phyloP scores from a whole-genome alignment of 345 rosid species.

The Theobroma cacao region DNA sequence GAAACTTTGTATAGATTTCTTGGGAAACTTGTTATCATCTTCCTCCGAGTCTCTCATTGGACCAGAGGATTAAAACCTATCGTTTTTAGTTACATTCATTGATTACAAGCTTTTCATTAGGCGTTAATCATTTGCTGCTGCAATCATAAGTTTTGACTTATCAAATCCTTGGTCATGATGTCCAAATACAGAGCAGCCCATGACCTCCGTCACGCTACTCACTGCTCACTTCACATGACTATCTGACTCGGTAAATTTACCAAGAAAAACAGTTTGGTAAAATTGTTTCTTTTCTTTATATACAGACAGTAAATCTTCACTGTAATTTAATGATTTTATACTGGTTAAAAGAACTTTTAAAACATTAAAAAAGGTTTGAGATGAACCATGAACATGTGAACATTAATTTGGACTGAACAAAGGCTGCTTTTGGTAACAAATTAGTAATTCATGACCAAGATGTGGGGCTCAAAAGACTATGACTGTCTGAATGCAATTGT shows the following conservation, averaged over 20 bases:
- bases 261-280: background rate
- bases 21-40: constrained; percentile 7
- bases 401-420: background rate
- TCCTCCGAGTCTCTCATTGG: background rate
- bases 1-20: constrained; percentile 12
- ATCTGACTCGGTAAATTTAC: background rate
- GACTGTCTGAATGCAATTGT: background rate
- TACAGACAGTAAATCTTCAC: background rate
- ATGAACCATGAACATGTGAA: background rate
- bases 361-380: no score
- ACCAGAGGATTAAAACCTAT: background rate
- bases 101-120: background rate
- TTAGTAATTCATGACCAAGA: background rate
- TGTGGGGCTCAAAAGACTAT: background rate
- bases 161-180: background rate
- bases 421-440: background rate
- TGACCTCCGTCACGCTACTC: background rate
- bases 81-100: background rate
- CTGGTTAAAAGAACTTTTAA: background rate
- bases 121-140: background rate
- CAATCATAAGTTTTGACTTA: background rate
- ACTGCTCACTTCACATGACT: background rate
- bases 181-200: background rate
- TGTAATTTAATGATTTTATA: background rate
- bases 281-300: no score